These are phyloP conservation scores for Nyctanthes arbortristis DNA, from an alignment of 257 asterid species.

Conservation along the genomic window DNA sequence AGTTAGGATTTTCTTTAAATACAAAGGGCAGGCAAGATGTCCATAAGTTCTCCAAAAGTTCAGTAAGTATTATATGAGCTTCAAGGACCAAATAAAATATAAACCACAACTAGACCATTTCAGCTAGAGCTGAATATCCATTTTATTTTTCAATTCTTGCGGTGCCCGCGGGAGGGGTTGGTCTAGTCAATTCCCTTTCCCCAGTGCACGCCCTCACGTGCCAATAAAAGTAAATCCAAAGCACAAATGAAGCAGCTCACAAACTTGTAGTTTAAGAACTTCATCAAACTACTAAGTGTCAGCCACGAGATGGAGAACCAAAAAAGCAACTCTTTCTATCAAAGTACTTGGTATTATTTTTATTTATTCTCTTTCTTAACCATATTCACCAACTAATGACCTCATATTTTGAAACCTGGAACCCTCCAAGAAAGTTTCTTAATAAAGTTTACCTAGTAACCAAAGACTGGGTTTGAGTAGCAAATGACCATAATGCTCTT, in stretches of 20 bases:
- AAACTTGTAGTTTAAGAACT: neutral
- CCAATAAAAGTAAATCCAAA: neutral
- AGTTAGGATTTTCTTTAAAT: conserved; percentile 13
- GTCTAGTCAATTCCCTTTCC: neutral
- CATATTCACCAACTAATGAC: neutral
- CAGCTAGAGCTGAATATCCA: neutral
- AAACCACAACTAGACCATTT: neutral
- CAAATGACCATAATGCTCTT: neutral
- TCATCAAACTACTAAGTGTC: neutral
- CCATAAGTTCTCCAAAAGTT: neutral
- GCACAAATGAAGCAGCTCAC: neutral
- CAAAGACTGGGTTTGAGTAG: neutral
- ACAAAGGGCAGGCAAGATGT: conserved; percentile 3
- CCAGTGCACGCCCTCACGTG: neutral
- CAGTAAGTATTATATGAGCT: neutral
- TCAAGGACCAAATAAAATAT: neutral
- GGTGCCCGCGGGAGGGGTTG: neutral
- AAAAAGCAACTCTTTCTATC: neutral
- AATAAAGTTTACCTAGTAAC: neutral
- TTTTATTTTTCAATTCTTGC: conserved; percentile 2
- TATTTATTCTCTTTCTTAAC: no score
- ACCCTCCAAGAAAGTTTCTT: neutral
- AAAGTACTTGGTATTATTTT: neutral
- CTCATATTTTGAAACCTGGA: conserved; percentile 1
- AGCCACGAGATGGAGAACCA: neutral